Percentiles rank a stretch among this genome's conserved stretches.
Conservation (phyloP, 768 basidiomycete genomes). For the Fomitopsis pulvina region DNA sequence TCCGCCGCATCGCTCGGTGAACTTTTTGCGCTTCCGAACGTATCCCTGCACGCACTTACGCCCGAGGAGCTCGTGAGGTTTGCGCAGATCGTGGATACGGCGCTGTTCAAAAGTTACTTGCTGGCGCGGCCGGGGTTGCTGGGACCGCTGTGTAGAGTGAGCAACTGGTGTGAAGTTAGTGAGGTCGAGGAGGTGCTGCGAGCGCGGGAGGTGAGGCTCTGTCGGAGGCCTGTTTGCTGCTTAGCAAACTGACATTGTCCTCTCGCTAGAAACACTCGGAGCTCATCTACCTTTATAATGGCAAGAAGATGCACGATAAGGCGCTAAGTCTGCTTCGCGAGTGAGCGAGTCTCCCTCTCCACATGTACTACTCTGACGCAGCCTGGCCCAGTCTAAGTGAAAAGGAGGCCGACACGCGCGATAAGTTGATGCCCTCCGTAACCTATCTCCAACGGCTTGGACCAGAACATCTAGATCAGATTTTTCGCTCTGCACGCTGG, state of each 20-base stretch:
- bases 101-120: slow-evolving; percentile 88
- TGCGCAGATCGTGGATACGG: slow-evolving; percentile 93
- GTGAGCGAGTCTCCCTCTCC: slow-evolving; percentile 40
- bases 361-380: not conserved
- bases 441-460: slow-evolving; percentile 89
- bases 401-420: slow-evolving; percentile 67
- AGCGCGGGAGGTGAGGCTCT: slow-evolving; percentile 59
- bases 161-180: slow-evolving; percentile 96
- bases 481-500: slow-evolving; percentile 82
- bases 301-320: slow-evolving; percentile 92
- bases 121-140: slow-evolving; percentile 74
- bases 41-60: slow-evolving; percentile 61
- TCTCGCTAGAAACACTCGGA: slow-evolving; percentile 92
- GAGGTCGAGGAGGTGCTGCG: slow-evolving; percentile 87
- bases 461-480: slow-evolving; percentile 70
- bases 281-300: slow-evolving; percentile 85
- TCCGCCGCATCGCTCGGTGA: slow-evolving; percentile 70
- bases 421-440: slow-evolving; percentile 80
- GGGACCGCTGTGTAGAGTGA: slow-evolving; percentile 80
- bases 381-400: slow-evolving; percentile 58
- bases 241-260: too few species aligned
- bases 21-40: slow-evolving; percentile 72
- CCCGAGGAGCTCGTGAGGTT: slow-evolving; percentile 83
- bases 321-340: slow-evolving; percentile 79
- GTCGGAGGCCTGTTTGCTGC: too few species aligned